Conservation (phyloP, 2,329 filamentous ascomycete genomes). For the Phyllosticta capitalensis region DNA sequence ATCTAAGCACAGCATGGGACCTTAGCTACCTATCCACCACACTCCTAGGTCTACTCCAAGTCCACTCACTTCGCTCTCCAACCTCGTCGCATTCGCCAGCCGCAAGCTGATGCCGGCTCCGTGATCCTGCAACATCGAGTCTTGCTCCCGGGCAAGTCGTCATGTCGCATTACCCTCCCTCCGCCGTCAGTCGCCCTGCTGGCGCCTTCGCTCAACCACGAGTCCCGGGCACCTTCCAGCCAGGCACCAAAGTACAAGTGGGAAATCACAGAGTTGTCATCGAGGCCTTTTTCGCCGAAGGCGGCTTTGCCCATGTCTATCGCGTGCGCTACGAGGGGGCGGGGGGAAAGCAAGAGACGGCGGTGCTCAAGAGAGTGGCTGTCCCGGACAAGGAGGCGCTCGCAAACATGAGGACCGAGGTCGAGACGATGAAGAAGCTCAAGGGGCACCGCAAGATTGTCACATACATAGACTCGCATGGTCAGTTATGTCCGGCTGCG, state of each 20-base stretch:
- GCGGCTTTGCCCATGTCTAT: slow-evolving; percentile 97
- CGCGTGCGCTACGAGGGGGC: slow-evolving; percentile 70
- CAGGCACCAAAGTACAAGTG: slow-evolving; percentile 94
- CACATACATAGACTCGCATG: slow-evolving; percentile 93
- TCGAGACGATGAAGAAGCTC: slow-evolving; percentile 99
- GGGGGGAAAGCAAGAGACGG: slow-evolving; percentile 67
- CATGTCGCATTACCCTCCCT: slow-evolving; percentile 29
- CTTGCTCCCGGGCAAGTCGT: slow-evolving; percentile 8
- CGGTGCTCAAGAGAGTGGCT: slow-evolving; percentile 88
- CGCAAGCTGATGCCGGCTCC: slow-evolving; percentile 4
- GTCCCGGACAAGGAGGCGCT: slow-evolving; percentile 93
- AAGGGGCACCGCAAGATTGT: slow-evolving; percentile 95
- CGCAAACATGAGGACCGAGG: slow-evolving; percentile 93
- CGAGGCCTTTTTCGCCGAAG: slow-evolving; percentile 95
- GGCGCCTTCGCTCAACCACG: slow-evolving; percentile 25
- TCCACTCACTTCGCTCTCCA: not conserved
- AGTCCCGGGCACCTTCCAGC: slow-evolving; percentile 68
- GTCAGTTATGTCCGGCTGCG: not conserved
- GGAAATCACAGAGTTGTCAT: slow-evolving; percentile 88
- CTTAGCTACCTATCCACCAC: not conserved
- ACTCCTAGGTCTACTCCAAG: not conserved
- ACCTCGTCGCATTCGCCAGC: not conserved
- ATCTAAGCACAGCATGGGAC: not conserved
- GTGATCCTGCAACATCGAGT: slow-evolving; percentile 9
- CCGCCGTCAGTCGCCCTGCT: slow-evolving; percentile 24